Conservation (phyloP, 1,284 basidiomycete species). For the Afroboletus lepidellus region DNA sequence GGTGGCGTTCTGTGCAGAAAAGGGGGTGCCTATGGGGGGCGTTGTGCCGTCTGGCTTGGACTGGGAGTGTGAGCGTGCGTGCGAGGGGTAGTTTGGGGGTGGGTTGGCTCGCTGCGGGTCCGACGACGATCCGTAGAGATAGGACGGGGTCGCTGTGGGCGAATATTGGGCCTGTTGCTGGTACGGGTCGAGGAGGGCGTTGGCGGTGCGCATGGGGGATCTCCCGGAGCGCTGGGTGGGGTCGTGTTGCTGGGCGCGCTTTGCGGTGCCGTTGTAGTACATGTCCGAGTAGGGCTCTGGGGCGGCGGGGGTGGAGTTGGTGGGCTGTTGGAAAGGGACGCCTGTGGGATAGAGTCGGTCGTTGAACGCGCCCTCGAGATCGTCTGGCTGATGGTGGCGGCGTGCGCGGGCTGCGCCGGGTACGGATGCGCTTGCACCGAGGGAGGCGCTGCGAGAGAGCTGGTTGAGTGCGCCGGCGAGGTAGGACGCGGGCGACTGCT, state of each 20-base stretch:
- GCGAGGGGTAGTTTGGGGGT: constrained; percentile 49
- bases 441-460: constrained; percentile 64
- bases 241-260: constrained; percentile 57
- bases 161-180: constrained; percentile 66
- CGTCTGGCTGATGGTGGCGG: constrained; percentile 62
- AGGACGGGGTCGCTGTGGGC: constrained; percentile 49
- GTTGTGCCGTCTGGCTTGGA: constrained; percentile 53
- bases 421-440: constrained; percentile 48
- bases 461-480: constrained; percentile 48
- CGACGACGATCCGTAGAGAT: constrained; percentile 50
- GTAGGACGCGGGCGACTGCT: constrained; percentile 52
- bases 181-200: constrained; percentile 64
- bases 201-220: constrained; percentile 59
- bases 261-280: constrained; percentile 57
- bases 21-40: constrained; percentile 52
- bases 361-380: constrained; percentile 67
- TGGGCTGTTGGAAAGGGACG: constrained; percentile 52
- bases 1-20: constrained; percentile 48
- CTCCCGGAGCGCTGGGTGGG: constrained; percentile 49
- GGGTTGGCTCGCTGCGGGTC: constrained; percentile 45
- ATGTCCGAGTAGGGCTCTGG: constrained; percentile 59
- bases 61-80: constrained; percentile 59
- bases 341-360: constrained; percentile 59
- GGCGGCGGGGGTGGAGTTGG: constrained; percentile 37
- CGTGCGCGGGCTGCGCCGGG: constrained; percentile 45